Base-by-base conservation (phyloP, 1,284 basidiomycete genomes). In the Phellinidium pouzarii region DNA sequence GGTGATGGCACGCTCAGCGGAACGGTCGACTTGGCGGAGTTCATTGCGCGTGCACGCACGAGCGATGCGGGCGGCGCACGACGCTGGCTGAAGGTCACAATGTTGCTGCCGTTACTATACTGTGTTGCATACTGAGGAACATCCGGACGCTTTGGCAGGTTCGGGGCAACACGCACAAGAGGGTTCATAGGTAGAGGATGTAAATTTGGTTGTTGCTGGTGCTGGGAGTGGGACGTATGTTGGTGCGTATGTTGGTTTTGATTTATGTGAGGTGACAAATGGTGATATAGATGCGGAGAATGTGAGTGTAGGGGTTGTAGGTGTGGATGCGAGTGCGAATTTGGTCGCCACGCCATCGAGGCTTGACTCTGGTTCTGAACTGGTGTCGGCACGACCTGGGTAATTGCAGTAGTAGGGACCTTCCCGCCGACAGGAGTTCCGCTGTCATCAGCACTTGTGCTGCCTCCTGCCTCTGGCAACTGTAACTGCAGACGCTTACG, bases 401-500 rank as follows among this genome's bases (percentile, higher is more conserved):
- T 58, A 17, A 57, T 54, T 0, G 57, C 53, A 6, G 59, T 54
- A 12, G 53, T 58, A 11, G 59, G 48, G 3, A 8, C 42, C 3
- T 46, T 57, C 40, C 44, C 42, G 38, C 44, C 56, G 12, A 54
- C 54, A 31, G 61, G 57, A 9, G 60, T 29, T 56, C 4, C 58
- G 31, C 38, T 50, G 46, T 4, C 26, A 11, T 11, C 49, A 26
- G 26, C 31, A 17, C 49, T 36, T 23, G 23, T 34, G 45, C 56
- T 31, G 56, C 59, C 41, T 19, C 19, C 25, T 11, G 34, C 22
- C 20, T n/a, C 34, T 37, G 5, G 17, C 19, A 26, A 47, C n/a
- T 47, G 48, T 2, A 42, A n/a, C 20, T 29, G 54, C 54, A 47
- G 57, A 47, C 61, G 68, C 67, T 61, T 69, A 62, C 65, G 71